These are phyloP conservation scores for Domatiomyces globalis DNA, from an alignment of 2,329 filamentous ascomycete genomes.

Conservation along the genomic window DNA sequence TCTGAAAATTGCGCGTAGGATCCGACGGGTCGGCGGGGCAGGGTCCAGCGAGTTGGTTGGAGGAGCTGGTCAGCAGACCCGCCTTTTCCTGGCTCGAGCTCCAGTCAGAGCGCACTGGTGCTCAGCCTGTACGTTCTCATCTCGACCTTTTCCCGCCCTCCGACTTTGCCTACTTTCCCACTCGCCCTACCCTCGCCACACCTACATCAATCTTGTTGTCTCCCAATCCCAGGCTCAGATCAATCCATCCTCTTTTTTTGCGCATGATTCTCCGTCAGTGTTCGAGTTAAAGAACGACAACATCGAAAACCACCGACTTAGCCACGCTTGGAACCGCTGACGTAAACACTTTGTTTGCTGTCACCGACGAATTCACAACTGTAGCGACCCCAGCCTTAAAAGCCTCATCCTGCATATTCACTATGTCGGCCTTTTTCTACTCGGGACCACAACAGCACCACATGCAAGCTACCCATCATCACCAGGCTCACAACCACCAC, in stretches of 20 bases:
- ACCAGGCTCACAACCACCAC: constrained; percentile 36
- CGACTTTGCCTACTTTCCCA: background rate
- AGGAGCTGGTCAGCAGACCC: background rate
- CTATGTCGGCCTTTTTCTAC: constrained; percentile 36
- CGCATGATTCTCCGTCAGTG: background rate
- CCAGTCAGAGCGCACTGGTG: background rate
- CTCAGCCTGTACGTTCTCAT: background rate
- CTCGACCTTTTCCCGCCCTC: background rate
- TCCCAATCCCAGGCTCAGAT: background rate
- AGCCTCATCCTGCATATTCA: background rate
- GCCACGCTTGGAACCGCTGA: background rate
- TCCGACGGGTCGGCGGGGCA: background rate
- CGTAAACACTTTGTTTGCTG: background rate
- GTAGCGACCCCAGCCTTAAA: background rate
- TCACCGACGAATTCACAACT: background rate
- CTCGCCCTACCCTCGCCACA: background rate
- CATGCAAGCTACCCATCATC: constrained; percentile 37
- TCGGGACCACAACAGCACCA: constrained; percentile 34
- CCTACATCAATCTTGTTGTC: background rate
- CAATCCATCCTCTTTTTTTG: background rate
- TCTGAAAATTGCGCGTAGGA: background rate
- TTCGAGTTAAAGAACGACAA: background rate
- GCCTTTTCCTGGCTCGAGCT: background rate
- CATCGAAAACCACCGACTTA: background rate
- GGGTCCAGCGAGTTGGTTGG: background rate